Evolutionary conservation across 129 eudicot species (phyloP).

Genomic region (Chrysanthemum lavandulifolium): DNA sequence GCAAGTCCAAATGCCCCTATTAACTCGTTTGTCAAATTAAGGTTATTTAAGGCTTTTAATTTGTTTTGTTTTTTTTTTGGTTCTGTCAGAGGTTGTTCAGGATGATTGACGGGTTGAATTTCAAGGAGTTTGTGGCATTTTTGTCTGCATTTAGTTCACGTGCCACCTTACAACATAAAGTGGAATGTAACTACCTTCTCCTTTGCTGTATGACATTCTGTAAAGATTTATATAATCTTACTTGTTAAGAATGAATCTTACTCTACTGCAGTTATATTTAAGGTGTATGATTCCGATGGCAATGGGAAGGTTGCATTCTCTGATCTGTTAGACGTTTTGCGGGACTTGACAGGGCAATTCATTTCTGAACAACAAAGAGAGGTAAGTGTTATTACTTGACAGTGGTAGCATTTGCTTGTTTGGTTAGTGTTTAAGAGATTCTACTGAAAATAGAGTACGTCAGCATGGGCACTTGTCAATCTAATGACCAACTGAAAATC

Average conservation of each 20-base stretch:
- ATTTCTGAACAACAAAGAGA: constrained; percentile 87
- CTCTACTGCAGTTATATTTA: constrained; percentile 60
- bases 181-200: constrained; percentile 58
- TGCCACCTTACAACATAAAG: constrained; percentile 85
- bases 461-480: no score
- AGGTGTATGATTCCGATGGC: constrained; percentile 89
- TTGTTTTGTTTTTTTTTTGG: constrained; percentile 2
- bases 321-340: constrained; percentile 74
- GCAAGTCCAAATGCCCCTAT: no score
- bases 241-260: neutral
- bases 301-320: constrained; percentile 80
- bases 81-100: constrained; percentile 65
- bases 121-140: constrained; percentile 88
- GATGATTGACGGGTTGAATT: constrained; percentile 89
- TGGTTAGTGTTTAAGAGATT: neutral
- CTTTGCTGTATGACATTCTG: constrained; percentile 5
- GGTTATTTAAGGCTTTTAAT: neutral
- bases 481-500: no score
- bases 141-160: constrained; percentile 90
- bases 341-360: constrained; percentile 81
- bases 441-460: no score
- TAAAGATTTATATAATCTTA: constrained; percentile 4
- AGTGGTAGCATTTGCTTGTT: neutral
- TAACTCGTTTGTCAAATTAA: neutral
- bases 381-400: constrained; percentile 39